These are phyloP conservation scores for Thyridium curvatum DNA, from an alignment of 2,329 filamentous ascomycete genomes.

Conservation along the genomic window DNA sequence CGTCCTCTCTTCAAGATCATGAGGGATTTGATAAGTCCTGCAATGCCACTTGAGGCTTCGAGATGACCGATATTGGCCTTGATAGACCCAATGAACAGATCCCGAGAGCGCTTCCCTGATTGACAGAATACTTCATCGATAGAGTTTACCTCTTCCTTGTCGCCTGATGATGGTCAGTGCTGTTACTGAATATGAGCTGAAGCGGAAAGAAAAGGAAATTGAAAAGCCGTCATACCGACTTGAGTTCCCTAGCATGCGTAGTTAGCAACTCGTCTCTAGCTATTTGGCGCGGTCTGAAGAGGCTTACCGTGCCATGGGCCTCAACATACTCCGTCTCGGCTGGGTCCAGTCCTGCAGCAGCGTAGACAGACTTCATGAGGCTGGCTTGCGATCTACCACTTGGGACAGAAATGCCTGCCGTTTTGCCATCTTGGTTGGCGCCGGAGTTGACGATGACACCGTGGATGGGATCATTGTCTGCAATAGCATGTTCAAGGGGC, in stretches of 20 bases:
- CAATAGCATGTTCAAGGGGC: constrained; percentile 26
- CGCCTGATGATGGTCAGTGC: constrained; percentile 10
- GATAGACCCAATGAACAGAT: constrained; percentile 9
- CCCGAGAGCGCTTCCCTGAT: neutral
- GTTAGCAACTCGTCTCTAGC: too few species aligned
- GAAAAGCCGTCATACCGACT: neutral
- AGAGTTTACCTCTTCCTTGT: constrained; percentile 8
- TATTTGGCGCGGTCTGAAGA: too few species aligned
- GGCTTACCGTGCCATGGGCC: constrained; percentile 17
- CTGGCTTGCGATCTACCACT: constrained; percentile 14
- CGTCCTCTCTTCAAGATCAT: constrained; percentile 7
- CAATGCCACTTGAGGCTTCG: constrained; percentile 12
- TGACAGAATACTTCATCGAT: constrained; percentile 8
- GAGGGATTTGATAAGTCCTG: constrained; percentile 10
- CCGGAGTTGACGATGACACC: constrained; percentile 24
- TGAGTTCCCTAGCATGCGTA: constrained; percentile 5
- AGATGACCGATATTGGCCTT: constrained; percentile 15
- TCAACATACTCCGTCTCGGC: constrained; percentile 15
- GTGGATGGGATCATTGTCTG: constrained; percentile 19
- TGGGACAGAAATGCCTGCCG: constrained; percentile 27
- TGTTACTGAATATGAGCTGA: too few species aligned
- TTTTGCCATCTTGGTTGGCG: constrained; percentile 31
- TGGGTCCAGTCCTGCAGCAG: constrained; percentile 8
- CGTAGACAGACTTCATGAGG: constrained; percentile 13
- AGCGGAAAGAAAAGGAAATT: too few species aligned